A percentile compares a stretch with the other conserved stretches of the same genome.
Conservation (phyloP, 169 alveolate species). For the Cardiosporidium cionae region DNA sequence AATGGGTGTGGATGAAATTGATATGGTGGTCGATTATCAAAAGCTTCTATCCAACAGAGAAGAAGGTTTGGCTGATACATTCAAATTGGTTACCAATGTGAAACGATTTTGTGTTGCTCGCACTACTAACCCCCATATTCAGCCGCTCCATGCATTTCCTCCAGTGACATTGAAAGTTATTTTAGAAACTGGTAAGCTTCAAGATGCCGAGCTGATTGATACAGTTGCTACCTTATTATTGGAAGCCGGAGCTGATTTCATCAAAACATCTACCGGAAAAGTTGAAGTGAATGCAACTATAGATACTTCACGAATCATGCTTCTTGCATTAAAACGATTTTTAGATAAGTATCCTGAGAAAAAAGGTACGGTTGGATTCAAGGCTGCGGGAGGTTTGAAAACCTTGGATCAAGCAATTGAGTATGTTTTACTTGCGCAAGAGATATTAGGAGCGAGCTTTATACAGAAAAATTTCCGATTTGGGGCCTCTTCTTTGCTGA, state of each 20-base stretch:
- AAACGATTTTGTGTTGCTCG: not conserved
- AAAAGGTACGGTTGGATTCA: slow-evolving; percentile 39
- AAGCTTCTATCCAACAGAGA: slow-evolving; percentile 9
- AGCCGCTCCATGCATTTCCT: slow-evolving; percentile 9
- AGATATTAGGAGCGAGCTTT: slow-evolving; percentile 22
- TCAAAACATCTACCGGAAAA: slow-evolving; percentile 53
- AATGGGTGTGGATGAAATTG: slow-evolving; percentile 51
- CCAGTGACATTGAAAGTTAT: slow-evolving; percentile 36
- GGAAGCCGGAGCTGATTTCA: slow-evolving; percentile 45
- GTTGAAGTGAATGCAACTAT: slow-evolving; percentile 41
- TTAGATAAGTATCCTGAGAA: slow-evolving; percentile 8
- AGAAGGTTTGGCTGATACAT: slow-evolving; percentile 14
- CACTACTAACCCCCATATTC: not conserved
- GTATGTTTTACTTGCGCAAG: slow-evolving; percentile 30
- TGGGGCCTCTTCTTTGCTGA: slow-evolving; percentile 15
- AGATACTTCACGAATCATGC: slow-evolving; percentile 15
- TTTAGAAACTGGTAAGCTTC: slow-evolving; percentile 46
- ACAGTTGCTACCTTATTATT: slow-evolving; percentile 34
- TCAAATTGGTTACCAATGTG: not conserved
- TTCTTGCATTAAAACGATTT: slow-evolving; percentile 18
- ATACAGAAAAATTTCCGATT: not conserved
- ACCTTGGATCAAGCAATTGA: slow-evolving; percentile 29
- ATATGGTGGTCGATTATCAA: slow-evolving; percentile 40
- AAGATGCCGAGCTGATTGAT: slow-evolving; percentile 20
- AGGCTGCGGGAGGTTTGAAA: slow-evolving; percentile 46